A percentile compares a stretch with the other conserved stretches of the same genome.
phyloP scores from a whole-genome alignment of 306 rosid genomes.

The Dryas alaskensis region DNA sequence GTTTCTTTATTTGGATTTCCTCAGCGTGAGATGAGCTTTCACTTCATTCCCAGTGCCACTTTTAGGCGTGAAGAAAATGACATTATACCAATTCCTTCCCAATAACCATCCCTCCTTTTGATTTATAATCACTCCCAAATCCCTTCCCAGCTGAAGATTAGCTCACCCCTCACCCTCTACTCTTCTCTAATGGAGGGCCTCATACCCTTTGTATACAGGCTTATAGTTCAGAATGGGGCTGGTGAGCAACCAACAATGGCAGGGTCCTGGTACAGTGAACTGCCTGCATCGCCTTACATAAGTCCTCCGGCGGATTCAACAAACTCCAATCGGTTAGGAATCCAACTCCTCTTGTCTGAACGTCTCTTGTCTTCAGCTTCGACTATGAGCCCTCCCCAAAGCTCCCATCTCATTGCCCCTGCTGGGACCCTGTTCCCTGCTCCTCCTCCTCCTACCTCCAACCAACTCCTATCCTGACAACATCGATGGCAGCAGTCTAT shows the following conservation, averaged over 20 bases:
- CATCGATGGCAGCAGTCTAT: background rate
- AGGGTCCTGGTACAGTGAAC: background rate
- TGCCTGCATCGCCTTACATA: background rate
- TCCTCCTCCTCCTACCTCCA: background rate
- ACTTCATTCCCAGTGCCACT: background rate
- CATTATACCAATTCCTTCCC: background rate
- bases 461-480: background rate
- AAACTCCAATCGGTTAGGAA: background rate
- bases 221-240: background rate
- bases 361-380: background rate
- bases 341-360: background rate
- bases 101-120: background rate
- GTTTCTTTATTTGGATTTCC: background rate
- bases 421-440: background rate
- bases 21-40: background rate
- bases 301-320: background rate
- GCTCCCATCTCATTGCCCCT: background rate
- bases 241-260: background rate
- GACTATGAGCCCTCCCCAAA: background rate
- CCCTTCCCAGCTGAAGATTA: background rate
- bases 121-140: background rate
- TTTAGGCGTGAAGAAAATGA: background rate
- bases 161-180: background rate
- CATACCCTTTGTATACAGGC: constrained; percentile 4
- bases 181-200: constrained; percentile 3